Conservation (phyloP, 2,329 filamentous ascomycete genomes). For the Microsporum ferrugineum region DNA sequence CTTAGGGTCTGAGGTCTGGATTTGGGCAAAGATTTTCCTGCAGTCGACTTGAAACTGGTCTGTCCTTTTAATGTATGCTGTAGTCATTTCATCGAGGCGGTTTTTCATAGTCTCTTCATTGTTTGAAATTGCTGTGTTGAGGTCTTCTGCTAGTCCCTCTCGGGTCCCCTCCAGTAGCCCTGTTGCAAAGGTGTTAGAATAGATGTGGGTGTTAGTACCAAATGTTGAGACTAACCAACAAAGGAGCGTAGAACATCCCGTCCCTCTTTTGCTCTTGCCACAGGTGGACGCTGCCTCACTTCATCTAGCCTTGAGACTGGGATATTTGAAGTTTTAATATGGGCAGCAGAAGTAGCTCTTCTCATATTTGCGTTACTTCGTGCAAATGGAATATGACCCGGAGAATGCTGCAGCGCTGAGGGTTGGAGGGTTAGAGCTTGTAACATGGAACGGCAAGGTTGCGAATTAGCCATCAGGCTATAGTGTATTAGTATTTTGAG, state of each 20-base stretch:
- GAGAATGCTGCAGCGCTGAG: not conserved
- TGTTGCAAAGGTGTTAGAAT: not conserved
- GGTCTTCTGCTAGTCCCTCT: constrained; percentile 10
- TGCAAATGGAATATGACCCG: not conserved
- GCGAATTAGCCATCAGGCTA: not conserved
- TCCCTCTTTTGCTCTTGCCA: not conserved
- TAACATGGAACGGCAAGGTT: not conserved
- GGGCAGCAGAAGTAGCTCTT: not conserved
- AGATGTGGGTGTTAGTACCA: not conserved
- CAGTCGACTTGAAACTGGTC: not conserved
- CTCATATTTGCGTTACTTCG: not conserved
- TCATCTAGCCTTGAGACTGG: not conserved
- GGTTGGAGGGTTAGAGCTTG: not conserved
- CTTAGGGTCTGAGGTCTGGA: not conserved
- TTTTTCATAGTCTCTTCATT: constrained; percentile 7
- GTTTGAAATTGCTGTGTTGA: constrained; percentile 7
- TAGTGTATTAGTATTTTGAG: too few species aligned
- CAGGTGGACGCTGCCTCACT: not conserved
- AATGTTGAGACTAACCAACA: not conserved
- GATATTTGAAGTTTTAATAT: not conserved
- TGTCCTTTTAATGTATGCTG: not conserved
- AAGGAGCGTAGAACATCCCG: not conserved
- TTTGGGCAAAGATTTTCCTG: not conserved
- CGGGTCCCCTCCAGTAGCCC: constrained; percentile 10
- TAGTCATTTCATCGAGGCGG: not conserved